Base-by-base conservation (phyloP, 2,329 filamentous ascomycete genomes). In the Davidsoniella neocaledoniae region DNA sequence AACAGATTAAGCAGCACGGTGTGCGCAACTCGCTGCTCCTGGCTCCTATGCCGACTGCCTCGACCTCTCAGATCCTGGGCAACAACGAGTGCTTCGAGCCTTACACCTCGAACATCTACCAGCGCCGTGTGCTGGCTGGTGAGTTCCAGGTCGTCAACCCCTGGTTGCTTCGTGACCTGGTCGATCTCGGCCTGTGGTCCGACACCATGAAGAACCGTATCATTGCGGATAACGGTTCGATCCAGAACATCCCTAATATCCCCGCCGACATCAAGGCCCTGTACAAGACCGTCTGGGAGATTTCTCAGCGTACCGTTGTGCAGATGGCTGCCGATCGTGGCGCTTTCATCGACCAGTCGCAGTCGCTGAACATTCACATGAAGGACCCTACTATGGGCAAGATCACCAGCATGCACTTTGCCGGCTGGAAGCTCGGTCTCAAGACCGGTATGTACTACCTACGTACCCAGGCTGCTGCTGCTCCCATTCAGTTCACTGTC, bases 371-470 rank as follows among this genome's bases (percentile, higher is more conserved):
- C 75, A 96, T 98, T 58, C 91, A 98, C 74, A 87, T 98, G 82
- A 94, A 93, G 68, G 90, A 96, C 62, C 91, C 91, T 40, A 94
- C 88, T 47, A 96, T 98, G 90, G 91, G 91, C 69, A 98, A 98
- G 77, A 94, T 98, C 66, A 98, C 91, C 53, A 91, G 83, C 66
- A 98, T 98, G 91, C 91, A 98, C 72, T 98, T 98, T 63, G 78
- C 91, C 45, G 91, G 91, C 59, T 98, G 91, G 91, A 98, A 96
- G 76, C 81, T 96, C 57, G 91, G 91, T 61, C 78, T 98, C 58
- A 98, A 98, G 83, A 98, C 91, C 36, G 91, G 91, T 72, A 96
- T 98, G 91, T 98, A 98, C 80, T 98, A 98, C 69, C 81, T 98
- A 59, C 86, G 91, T 60, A 98, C 91, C 44, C 91, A 94, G 79